Evolutionary conservation across 768 basidiomycete genomes (phyloP).

Genomic region (Tephrocybe rancida): DNA sequence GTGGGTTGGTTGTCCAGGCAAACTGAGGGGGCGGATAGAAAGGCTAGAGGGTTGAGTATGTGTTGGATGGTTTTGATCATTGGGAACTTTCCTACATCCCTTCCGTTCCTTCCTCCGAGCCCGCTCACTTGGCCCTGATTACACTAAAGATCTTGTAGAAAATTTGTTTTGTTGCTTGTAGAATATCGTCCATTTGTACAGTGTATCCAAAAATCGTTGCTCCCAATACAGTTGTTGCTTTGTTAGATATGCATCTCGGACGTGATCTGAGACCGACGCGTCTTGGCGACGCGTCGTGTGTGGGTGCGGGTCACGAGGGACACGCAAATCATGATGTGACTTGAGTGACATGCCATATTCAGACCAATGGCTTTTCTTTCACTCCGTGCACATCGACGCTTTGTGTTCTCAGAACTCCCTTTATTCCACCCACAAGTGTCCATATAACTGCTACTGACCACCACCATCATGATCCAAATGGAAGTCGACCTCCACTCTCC

Average conservation of each 20-base stretch:
- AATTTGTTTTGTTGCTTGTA: not conserved
- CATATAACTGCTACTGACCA: not conserved
- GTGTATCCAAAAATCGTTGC: not conserved
- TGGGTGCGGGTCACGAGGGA: slow-evolving; percentile 10
- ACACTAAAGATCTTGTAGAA: slow-evolving; percentile 15
- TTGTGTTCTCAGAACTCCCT: slow-evolving; percentile 3
- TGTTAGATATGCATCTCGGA: too few relatives aligned
- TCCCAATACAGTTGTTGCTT: too few relatives aligned
- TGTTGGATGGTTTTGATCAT: not conserved
- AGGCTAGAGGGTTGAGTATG: not conserved
- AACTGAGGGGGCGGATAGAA: slow-evolving; percentile 5
- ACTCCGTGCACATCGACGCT: not conserved
- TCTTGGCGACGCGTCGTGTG: not conserved
- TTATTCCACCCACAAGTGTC: not conserved
- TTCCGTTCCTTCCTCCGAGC: not conserved
- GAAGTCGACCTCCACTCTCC: slow-evolving; percentile 58
- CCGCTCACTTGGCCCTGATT: not conserved
- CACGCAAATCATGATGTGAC: slow-evolving; percentile 10
- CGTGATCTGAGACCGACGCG: not conserved
- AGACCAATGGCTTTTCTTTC: not conserved
- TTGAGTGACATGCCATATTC: slow-evolving; percentile 5
- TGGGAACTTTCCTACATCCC: slow-evolving; percentile 1
- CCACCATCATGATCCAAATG: slow-evolving; percentile 42
- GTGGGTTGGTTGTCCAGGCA: slow-evolving; percentile 58
- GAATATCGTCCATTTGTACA: not conserved